phyloP scores from a whole-genome alignment of 495 filamentous ascomycete genomes.

The Trichocladium uniseriatum region DNA sequence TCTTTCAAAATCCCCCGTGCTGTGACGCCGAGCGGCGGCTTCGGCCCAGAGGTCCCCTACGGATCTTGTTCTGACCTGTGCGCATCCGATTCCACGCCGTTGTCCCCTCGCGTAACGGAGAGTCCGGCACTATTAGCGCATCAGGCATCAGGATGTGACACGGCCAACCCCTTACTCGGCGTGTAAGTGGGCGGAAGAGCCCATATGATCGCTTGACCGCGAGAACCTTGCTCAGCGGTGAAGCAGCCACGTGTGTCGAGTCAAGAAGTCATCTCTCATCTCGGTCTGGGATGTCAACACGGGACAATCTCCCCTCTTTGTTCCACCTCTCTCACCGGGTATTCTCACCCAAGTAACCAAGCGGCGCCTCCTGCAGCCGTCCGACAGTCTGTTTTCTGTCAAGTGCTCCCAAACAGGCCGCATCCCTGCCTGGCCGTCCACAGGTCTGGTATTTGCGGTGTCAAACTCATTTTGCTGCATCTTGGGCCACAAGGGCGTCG shows the following conservation, averaged over 20 bases:
- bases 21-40: background rate
- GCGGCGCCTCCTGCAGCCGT: slow-evolving; percentile 45
- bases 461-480: slow-evolving; percentile 42
- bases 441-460: slow-evolving; percentile 37
- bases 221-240: slow-evolving; percentile 15
- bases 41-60: background rate
- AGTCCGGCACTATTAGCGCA: background rate
- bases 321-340: slow-evolving; percentile 24
- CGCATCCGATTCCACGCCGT: background rate
- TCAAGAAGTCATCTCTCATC: slow-evolving; percentile 31
- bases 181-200: background rate
- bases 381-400: slow-evolving; percentile 36
- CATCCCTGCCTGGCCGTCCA: slow-evolving; percentile 34
- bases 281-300: slow-evolving; percentile 27
- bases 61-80: background rate
- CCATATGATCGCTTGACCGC: background rate
- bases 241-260: slow-evolving; percentile 42
- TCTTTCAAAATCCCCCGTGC: slow-evolving; percentile 7
- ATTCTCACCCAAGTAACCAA: slow-evolving; percentile 28
- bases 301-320: slow-evolving; percentile 33
- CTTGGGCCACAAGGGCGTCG: slow-evolving; percentile 28
- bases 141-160: background rate
- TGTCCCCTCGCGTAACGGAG: slow-evolving; percentile 1
- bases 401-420: slow-evolving; percentile 37
- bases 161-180: background rate